Evolutionary conservation across 2,329 filamentous ascomycete species (phyloP), one percentile per base, ranked within the genome.

Genomic region (Myriosclerotinia scirpicola): DNA sequence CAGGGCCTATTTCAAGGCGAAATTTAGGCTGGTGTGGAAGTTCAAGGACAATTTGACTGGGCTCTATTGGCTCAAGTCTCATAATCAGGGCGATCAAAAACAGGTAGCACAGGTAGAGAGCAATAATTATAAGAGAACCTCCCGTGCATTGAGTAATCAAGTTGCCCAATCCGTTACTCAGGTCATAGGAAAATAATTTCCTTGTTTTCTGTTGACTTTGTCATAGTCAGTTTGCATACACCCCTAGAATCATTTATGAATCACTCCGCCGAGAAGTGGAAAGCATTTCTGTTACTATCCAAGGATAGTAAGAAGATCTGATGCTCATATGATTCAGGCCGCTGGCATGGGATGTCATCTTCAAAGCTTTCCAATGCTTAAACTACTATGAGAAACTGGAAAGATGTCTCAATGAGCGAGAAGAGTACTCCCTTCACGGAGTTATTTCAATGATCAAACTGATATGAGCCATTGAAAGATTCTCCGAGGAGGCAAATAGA

Each of bases 11-110:
- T 22, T 26, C 17, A 17, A 34, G 63, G 30, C 46, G 63, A 65
- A 53, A 20, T 26, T 44, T 34, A 44, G 54, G 63, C 54, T 59
- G 54, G 22, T n/a, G 44, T 60, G 63, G 22, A 42, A 44, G 17
- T 5, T 44, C 17, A 34, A 36, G 11, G 26, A 59, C 20, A 36
- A 12, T 22, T 42, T 42, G 55, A 12, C 36, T 22, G 34, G 44
- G 44, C 17, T 52, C 22, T n/a, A 53, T 30, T 34, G 38, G 8
- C 34, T 40, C 7, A 22, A 36, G 26, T 20, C 17, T 65, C 20
- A 22, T 52, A 58, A 59, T 53, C 22, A 60, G 26, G 40, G 42
- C 42, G 54, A 50, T 65, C 11, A 58, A 58, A n/a, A 50, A 20
- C 12, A 65, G 17, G 54, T 44, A 60, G 14, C 11, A 59, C n/a